Conservation (phyloP, 257 asterid species). For the Cruciata laevipes region DNA sequence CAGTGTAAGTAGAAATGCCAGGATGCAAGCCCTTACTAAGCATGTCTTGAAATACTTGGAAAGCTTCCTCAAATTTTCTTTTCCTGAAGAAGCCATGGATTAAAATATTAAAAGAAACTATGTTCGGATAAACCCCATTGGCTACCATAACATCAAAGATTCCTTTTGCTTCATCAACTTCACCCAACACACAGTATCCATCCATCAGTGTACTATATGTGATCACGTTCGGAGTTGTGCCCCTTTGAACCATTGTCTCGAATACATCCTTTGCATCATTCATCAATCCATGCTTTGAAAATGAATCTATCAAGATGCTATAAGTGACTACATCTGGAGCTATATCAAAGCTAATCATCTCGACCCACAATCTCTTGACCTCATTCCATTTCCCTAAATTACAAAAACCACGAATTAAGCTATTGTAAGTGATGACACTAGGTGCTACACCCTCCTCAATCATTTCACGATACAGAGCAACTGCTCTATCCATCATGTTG, state of each 20-base stretch:
- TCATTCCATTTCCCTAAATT: background rate
- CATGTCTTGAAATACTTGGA: no score
- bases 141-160: no score
- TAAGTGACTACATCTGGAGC: no score
- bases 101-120: no score
- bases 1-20: no score
- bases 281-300: background rate
- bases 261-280: background rate
- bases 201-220: background rate
- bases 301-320: no score
- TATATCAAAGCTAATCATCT: no score
- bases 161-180: background rate
- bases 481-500: constrained; percentile 17
- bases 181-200: background rate
- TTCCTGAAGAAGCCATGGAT: no score
- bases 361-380: no score
- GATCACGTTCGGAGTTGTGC: background rate
- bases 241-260: background rate
- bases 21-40: no score
- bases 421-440: background rate
- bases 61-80: no score
- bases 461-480: constrained; percentile 21
- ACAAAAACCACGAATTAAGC: background rate
- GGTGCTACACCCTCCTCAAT: constrained; percentile 13
- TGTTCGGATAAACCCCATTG: no score